Percentiles rank a stretch among this genome's conserved stretches.
phyloP scores from a whole-genome alignment of 768 basidiomycete genomes.

The Pleurotus ostreatus region DNA sequence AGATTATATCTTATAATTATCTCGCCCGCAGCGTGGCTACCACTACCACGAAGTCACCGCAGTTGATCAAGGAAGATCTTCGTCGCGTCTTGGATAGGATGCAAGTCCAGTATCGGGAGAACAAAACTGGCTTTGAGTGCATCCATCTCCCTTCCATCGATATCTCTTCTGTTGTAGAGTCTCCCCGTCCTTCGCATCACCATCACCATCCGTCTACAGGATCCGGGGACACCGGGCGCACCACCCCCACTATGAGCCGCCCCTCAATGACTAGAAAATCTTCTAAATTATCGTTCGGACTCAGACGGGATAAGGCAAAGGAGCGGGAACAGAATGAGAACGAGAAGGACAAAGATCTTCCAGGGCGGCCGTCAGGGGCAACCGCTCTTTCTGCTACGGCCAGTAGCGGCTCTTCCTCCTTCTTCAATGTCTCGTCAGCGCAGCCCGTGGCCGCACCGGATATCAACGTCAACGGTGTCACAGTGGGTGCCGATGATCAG shows the following conservation, averaged over 20 bases:
- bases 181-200: constrained; percentile 22
- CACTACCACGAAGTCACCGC: constrained; percentile 85
- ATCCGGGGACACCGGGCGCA: constrained; percentile 44
- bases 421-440: constrained; percentile 71
- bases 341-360: constrained; percentile 22
- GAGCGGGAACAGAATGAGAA: constrained; percentile 41
- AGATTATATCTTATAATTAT: constrained; percentile 4
- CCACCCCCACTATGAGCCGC: constrained; percentile 31
- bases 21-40: constrained; percentile 72
- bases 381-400: constrained; percentile 58
- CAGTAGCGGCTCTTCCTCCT: constrained; percentile 77
- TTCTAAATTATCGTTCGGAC: constrained; percentile 74
- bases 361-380: constrained; percentile 37
- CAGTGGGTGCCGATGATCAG: constrained; percentile 9
- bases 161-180: constrained; percentile 61
- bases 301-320: constrained; percentile 51
- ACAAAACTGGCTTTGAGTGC: constrained; percentile 91
- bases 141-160: constrained; percentile 95
- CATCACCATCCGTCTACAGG: constrained; percentile 41
- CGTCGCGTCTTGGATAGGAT: constrained; percentile 85
- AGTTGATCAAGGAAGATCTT: constrained; percentile 80
- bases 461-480: constrained; percentile 16
- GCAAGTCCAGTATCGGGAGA: constrained; percentile 92
- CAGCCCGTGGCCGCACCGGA: constrained; percentile 15
- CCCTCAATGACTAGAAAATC: constrained; percentile 67